Conservation (phyloP, 306 rosid genomes). For the Sophora flavescens region DNA sequence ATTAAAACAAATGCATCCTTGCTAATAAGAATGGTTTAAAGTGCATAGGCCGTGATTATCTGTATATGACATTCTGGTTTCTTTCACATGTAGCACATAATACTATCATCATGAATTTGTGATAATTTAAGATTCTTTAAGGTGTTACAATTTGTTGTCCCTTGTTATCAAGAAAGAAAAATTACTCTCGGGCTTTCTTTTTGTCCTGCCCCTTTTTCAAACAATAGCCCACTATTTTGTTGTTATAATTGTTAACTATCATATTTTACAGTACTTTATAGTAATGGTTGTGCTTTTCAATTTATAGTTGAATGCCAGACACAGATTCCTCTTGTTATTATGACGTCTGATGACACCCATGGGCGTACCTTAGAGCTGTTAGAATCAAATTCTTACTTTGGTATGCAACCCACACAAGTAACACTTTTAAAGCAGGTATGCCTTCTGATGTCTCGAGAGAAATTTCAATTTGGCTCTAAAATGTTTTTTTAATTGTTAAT, state of each 20-base stretch:
- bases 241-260: slow-evolving; percentile 18
- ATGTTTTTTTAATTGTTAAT: slow-evolving; percentile 14
- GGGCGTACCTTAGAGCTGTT: slow-evolving; percentile 72
- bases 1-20: neutral
- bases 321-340: slow-evolving; percentile 81
- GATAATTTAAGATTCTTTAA: slow-evolving; percentile 25
- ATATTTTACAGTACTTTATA: slow-evolving; percentile 37
- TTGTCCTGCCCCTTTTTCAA: slow-evolving; percentile 19
- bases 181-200: neutral
- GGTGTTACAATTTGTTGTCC: slow-evolving; percentile 13
- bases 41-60: neutral
- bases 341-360: slow-evolving; percentile 99
- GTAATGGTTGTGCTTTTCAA: slow-evolving; percentile 42
- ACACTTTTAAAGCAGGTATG: slow-evolving; percentile 94
- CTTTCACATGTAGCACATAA: slow-evolving; percentile 11
- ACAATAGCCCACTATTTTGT: slow-evolving; percentile 15
- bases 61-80: neutral
- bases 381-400: slow-evolving; percentile 86
- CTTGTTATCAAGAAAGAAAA: neutral
- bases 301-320: slow-evolving; percentile 61
- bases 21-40: slow-evolving; percentile 4
- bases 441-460: slow-evolving; percentile 22
- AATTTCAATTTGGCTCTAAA: slow-evolving; percentile 32
- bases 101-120: neutral
- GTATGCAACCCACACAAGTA: slow-evolving; percentile 92